A percentile compares a stretch with the other conserved stretches of the same genome.
Conservation (phyloP, 768 basidiomycete genomes). For the Lanmaoa rubissima region DNA sequence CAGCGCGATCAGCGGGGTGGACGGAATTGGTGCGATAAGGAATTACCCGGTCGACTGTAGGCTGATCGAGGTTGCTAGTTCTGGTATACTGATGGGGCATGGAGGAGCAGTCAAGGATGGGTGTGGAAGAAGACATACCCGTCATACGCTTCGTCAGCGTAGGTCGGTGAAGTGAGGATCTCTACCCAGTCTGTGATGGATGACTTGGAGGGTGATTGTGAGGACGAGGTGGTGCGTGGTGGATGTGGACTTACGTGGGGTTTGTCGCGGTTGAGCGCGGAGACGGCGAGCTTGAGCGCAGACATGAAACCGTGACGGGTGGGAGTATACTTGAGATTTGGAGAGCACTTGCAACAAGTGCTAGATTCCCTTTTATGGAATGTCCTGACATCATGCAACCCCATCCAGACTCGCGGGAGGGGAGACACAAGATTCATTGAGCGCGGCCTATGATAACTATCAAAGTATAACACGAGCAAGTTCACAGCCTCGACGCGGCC, state of each 20-base stretch:
- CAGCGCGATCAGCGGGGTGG: slow-evolving; percentile 17
- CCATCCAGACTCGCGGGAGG: too few species aligned
- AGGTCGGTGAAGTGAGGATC: slow-evolving; percentile 73
- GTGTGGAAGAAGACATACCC: slow-evolving; percentile 49
- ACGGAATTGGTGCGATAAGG: neutral
- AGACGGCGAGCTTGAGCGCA: slow-evolving; percentile 58
- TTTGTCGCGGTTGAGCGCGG: slow-evolving; percentile 71
- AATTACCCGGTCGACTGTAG: slow-evolving; percentile 66
- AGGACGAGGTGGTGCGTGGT: neutral
- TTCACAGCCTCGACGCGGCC: slow-evolving; percentile 35
- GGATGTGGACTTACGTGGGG: slow-evolving; percentile 51
- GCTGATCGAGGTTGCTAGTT: slow-evolving; percentile 88
- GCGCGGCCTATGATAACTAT: too few species aligned
- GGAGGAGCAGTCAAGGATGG: neutral
- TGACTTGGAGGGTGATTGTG: slow-evolving; percentile 46
- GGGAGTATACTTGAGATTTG: neutral
- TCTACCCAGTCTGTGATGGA: slow-evolving; percentile 97
- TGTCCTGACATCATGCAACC: slow-evolving; percentile 8
- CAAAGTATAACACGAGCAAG: slow-evolving; percentile 34
- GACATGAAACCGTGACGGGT: slow-evolving; percentile 24
- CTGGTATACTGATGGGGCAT: slow-evolving; percentile 64
- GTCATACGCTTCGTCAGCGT: slow-evolving; percentile 82
- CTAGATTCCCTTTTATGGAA: slow-evolving; percentile 10
- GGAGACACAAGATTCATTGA: too few species aligned
- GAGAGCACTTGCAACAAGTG: too few species aligned